Evolutionary conservation across 441 rosid genomes (phyloP).

Genomic region (Pelargonium australe): DNA sequence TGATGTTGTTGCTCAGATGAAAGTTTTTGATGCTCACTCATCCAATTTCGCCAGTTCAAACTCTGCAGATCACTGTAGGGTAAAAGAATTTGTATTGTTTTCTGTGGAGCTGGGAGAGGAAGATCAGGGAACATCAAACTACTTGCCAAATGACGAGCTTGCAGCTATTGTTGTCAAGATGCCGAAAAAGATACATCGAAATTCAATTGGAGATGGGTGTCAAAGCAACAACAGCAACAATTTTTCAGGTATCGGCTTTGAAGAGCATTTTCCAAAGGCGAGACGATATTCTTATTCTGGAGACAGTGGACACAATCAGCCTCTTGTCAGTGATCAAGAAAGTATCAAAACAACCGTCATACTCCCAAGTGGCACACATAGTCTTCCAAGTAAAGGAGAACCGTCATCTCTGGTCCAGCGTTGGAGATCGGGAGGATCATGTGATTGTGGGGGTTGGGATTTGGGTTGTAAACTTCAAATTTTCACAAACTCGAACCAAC

Average conservation of each 20-base stretch:
- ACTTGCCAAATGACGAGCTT: slow-evolving; percentile 60
- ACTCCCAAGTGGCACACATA: slow-evolving; percentile 81
- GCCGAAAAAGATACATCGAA: slow-evolving; percentile 28
- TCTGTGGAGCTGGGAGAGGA: slow-evolving; percentile 45
- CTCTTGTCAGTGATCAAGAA: slow-evolving; percentile 25
- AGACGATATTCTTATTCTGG: slow-evolving; percentile 9
- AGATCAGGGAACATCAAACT: slow-evolving; percentile 38
- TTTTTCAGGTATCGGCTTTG: neutral
- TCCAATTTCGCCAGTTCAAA: slow-evolving; percentile 26
- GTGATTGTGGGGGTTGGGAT: slow-evolving; percentile 99
- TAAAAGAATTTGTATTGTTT: slow-evolving; percentile 64
- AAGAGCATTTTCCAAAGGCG: neutral
- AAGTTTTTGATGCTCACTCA: slow-evolving; percentile 49
- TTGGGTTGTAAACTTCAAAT: slow-evolving; percentile 72
- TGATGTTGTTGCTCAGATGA: slow-evolving; percentile 70
- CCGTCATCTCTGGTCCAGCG: slow-evolving; percentile 84
- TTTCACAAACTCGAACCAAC: slow-evolving; percentile 40
- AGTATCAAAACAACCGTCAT: slow-evolving; percentile 48
- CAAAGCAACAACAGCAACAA: slow-evolving; percentile 2
- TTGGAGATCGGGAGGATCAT: slow-evolving; percentile 87
- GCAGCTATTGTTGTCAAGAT: slow-evolving; percentile 74
- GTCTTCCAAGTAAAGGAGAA: slow-evolving; percentile 76
- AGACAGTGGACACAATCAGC: slow-evolving; percentile 15
- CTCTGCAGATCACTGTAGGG: slow-evolving; percentile 27
- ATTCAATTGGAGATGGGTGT: slow-evolving; percentile 12